Conservation (phyloP, 768 basidiomycete genomes). For the Hemileccinum impolitum region DNA sequence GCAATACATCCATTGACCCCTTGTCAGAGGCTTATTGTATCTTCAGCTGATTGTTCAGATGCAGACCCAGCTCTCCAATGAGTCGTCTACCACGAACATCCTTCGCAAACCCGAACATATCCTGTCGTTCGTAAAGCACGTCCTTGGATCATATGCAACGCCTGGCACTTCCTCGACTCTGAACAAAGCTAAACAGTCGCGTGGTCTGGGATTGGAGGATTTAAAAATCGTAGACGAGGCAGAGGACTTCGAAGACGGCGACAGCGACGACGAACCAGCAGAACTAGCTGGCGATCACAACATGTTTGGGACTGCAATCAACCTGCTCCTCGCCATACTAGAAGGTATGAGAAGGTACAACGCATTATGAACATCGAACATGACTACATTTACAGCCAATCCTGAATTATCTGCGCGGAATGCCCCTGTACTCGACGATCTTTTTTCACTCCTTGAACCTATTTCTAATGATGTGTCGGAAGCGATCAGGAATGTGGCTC, state of each 20-base stretch:
- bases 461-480: conserved; percentile 47
- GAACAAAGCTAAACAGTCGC: conserved; percentile 4
- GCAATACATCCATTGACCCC: conserved; percentile 3
- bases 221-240: conserved; percentile 37
- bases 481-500: conserved; percentile 55
- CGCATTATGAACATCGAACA: neutral
- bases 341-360: conserved; percentile 56
- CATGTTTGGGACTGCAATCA: conserved; percentile 74
- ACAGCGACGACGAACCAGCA: conserved; percentile 53
- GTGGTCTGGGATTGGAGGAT: conserved; percentile 32
- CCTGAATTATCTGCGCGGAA: conserved; percentile 57
- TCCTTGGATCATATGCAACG: conserved; percentile 47
- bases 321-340: conserved; percentile 76
- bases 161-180: neutral
- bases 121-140: conserved; percentile 79
- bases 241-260: conserved; percentile 44
- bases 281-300: conserved; percentile 45
- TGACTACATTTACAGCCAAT: conserved; percentile 37
- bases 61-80: conserved; percentile 62
- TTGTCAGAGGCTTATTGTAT: conserved; percentile 58
- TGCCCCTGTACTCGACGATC: conserved; percentile 64
- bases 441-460: conserved; percentile 62
- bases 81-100: conserved; percentile 53
- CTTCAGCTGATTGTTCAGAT: conserved; percentile 82
- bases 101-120: conserved; percentile 64